Base-by-base conservation (phyloP, 768 basidiomycete species). In the Tylopilus rubrobrunneus region DNA sequence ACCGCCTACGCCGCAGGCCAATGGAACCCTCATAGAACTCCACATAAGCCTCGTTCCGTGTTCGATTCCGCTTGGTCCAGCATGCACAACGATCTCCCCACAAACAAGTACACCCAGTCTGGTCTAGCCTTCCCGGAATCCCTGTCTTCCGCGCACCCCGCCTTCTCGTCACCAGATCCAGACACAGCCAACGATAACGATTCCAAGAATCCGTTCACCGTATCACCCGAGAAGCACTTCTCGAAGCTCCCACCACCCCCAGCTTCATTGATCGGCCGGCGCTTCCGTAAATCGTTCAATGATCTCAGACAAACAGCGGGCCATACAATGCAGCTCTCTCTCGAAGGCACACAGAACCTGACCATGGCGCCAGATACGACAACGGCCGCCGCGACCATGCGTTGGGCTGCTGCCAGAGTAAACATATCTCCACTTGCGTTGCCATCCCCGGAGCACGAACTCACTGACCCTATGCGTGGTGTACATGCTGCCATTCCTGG, bases 391-490 rank as follows among this genome's bases (percentile, higher is more conserved):
- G 91, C 92, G 0, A 85, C 91, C 1, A 83, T 94, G 73, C 87
- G 91, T 36, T 85, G 84, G 80, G 92, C 92, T n/a, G 90, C 85
- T 3, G 82, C 87, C 10, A 78, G 87, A 23, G 84, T 92, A 10
- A 84, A 90, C 60, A 83, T 98, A 51, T 86, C 91, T 0, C 94
- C 94, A 0, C 77, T 98, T 25, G 85, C 90, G 0, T 77, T 95
- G 1, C 93, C 94, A 2, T 91, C 87, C 11, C 94, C 94, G 0
- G 94, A 98, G 65, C 85, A 89, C 60, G 94, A 97, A 65, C 79
- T 96, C 25, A 86, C 86, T 10, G 94, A 97, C 70, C 94, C 94
- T 0, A 85, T 97, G 83, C 83, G 89, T 36, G 83, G 84, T 33
- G 78, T 86, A 21, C 84, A 79, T 9, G 76, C 87, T 25, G 74